Conservation (phyloP, 768 basidiomycete species). For the Tricholoma flavovirens region DNA sequence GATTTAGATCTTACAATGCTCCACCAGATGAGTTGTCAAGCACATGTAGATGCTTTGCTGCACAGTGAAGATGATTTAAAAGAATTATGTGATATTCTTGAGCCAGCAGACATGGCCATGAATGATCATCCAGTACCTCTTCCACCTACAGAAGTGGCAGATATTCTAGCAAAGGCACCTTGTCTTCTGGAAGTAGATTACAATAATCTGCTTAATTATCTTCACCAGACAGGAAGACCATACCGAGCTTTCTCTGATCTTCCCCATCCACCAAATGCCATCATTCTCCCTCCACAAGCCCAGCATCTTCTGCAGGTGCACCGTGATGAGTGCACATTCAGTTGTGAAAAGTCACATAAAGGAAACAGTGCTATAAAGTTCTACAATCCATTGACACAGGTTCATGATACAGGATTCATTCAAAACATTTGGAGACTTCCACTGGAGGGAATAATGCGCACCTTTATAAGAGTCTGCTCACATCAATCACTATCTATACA, state of each 20-base stretch:
- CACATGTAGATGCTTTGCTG: slow-evolving; percentile 5
- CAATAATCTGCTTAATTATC: slow-evolving; percentile 13
- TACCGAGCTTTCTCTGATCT: slow-evolving; percentile 8
- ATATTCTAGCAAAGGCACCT: slow-evolving; percentile 8
- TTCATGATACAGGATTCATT: slow-evolving; percentile 15
- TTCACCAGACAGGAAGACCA: slow-evolving; percentile 5
- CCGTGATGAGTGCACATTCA: slow-evolving; percentile 13
- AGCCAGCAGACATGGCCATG: background rate
- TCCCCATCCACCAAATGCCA: slow-evolving; percentile 10
- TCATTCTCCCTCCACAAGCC: slow-evolving; percentile 14
- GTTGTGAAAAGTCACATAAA: slow-evolving; percentile 13
- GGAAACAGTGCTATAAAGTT: slow-evolving; percentile 22
- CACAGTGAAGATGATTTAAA: slow-evolving; percentile 2
- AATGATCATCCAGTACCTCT: slow-evolving; percentile 2
- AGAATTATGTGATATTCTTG: slow-evolving; percentile 4
- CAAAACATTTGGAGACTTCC: slow-evolving; percentile 13
- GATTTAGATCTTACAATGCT: too few relatives aligned
- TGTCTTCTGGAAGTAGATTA: slow-evolving; percentile 9
- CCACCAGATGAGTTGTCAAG: slow-evolving; percentile 1
- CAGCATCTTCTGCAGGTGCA: slow-evolving; percentile 7
- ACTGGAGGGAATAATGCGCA: slow-evolving; percentile 14
- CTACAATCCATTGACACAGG: slow-evolving; percentile 8
- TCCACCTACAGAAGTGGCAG: slow-evolving; percentile 1
- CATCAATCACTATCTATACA: slow-evolving; percentile 11
- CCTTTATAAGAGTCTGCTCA: slow-evolving; percentile 15